Base-by-base conservation (phyloP, 257 asterid genomes). In the Hygrophila difformis region DNA sequence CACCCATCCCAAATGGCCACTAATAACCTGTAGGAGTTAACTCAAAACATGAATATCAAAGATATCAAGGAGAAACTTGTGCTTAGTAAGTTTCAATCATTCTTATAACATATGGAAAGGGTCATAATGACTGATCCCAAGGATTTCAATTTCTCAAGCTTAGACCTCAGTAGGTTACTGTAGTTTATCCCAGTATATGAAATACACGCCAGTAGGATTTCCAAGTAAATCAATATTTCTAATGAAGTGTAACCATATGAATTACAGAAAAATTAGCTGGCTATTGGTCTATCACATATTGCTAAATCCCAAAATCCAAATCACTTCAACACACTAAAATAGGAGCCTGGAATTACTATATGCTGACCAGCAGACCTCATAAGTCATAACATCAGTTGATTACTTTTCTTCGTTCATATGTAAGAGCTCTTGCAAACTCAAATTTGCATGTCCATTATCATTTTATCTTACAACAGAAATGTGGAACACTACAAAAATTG, bases 1-100 rank as follows among this genome's bases (percentile, higher is more conserved):
- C 67, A 87, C 97, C 97, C 95, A 84, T 47, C 81, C 84, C 64
- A 79, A 55, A 62, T 91, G 99, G 53, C 97, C 99, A 61, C 94
- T 82, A 57, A 85, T 89, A 66, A 89, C 98, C 98, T 85, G 52
- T 49, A 66, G 54, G 51, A 13, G 49, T 29, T 47, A 59, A 26
- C 8, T 19, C n/a, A 22, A 38, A 35, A 39, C 14, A 19, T 21
- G 9, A 18, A 38, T 23, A 2, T 31, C 45, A 20, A 38, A 26
- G 17, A 57, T n/a, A 20, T 18, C 47, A 17, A 51, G 19, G 28
- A 23, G 15, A 42, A 18, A 44, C 46, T 43, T n/a, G n/a, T n/a
- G n/a, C n/a, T n/a, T n/a, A n/a, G n/a, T n/a, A n/a, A n/a, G n/a
- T n/a, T n/a, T n/a, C n/a, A n/a, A n/a, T n/a, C n/a, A n/a, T 48